Base-by-base conservation (phyloP, 805 yeast genomes). In the Candida morakotiae region DNA sequence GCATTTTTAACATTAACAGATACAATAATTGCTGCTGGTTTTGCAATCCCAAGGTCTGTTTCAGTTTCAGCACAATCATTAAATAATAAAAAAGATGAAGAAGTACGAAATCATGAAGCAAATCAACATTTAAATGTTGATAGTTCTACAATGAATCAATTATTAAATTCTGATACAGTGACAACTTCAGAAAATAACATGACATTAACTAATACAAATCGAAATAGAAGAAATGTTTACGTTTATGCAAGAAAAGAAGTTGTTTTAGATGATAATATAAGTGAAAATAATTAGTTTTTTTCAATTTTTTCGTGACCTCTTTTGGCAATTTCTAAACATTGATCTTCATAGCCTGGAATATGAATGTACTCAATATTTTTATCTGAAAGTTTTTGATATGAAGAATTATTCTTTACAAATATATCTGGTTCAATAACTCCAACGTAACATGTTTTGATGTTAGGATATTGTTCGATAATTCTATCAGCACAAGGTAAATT, bases 401-500 rank as follows among this genome's bases (percentile, higher is more conserved):
- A 85, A 3, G 74, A 67, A 53, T 93, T 93, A 40, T 81, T 73
- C 52, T 78, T 71, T n/a, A 93, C 85, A 65, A 93, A 93, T 1
- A 83, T 85, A 23, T 78, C 82, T 0, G 98, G 98, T 59, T 93
- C 98, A 44, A 80, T 55, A 1, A 88, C 93, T 1, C 98, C 98
- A 4, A 91, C 96, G 63, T 83, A 87, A 18, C 89, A 89, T 0
- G 93, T 77, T 15, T 67, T 69, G 42, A 91, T 81, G 6, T 52
- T 47, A n/a, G 30, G 30, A 26, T 26, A 26, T 0, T 77, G 57
- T 3, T 63, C 69, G 34, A 89, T 52, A 5, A 93, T 79, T 20
- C 98, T 71, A 43, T 88, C 88, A 2, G 79, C 80, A 60, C 98
- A 93, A 0, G 98, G 96, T 35, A 70, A 51, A 47, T 91, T 89